Evolutionary conservation across 2,329 filamentous ascomycete genomes (phyloP).

Genomic region (Falciphora oryzae): DNA sequence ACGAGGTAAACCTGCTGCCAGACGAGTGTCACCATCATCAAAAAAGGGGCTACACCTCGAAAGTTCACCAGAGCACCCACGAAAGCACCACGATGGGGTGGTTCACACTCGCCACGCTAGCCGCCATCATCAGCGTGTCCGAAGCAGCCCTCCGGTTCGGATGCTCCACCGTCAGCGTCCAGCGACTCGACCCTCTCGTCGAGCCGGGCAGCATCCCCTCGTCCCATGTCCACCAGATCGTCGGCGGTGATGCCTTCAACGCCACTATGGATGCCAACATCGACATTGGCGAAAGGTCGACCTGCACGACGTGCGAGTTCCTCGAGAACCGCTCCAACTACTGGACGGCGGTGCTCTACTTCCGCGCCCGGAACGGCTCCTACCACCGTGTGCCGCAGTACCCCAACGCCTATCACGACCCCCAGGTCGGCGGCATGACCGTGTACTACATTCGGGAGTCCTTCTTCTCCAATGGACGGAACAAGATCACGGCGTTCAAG

Average conservation of each 20-base stretch:
- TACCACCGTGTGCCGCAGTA: conserved; percentile 28
- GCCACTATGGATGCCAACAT: conserved; percentile 18
- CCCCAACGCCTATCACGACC: conserved; percentile 12
- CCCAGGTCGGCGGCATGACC: conserved; percentile 29
- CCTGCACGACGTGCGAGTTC: conserved; percentile 29
- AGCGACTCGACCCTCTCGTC: conserved; percentile 23
- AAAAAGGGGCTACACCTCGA: too few species aligned
- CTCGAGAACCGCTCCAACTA: conserved; percentile 28
- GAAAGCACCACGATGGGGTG: conserved; percentile 15
- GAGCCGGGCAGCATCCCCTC: conserved; percentile 17
- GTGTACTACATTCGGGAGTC: conserved; percentile 36
- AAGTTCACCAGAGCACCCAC: too few species aligned
- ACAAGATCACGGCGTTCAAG: conserved; percentile 34
- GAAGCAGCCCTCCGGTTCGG: conserved; percentile 23
- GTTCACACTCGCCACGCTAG: conserved; percentile 16
- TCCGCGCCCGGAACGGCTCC: conserved; percentile 17
- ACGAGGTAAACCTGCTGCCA: too few species aligned
- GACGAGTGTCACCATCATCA: too few species aligned
- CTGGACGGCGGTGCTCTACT: conserved; percentile 26
- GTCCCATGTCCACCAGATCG: conserved; percentile 19
- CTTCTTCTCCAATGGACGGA: conserved; percentile 32
- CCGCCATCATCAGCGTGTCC: conserved; percentile 12
- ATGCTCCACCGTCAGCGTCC: conserved; percentile 23
- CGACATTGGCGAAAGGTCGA: conserved; percentile 23
- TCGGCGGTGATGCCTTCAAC: conserved; percentile 20